These are phyloP conservation scores for Chaetomiaceae sp. DNA, from an alignment of 2,329 filamentous ascomycete genomes.

Conservation along the genomic window DNA sequence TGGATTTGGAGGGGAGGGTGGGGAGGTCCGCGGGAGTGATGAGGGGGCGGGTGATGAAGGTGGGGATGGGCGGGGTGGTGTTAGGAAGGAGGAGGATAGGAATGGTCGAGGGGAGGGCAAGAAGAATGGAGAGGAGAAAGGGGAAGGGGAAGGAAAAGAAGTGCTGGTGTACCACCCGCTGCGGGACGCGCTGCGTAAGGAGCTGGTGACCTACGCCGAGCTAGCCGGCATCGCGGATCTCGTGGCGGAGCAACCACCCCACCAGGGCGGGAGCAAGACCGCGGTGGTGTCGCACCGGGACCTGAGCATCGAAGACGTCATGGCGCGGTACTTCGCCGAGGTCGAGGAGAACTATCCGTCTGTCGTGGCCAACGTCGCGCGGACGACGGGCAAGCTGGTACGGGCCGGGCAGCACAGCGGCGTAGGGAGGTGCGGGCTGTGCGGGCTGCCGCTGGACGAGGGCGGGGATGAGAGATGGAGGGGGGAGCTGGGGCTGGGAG, in stretches of 20 bases:
- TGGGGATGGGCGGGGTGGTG: not conserved
- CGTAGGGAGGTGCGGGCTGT: slow-evolving; percentile 54
- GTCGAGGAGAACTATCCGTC: slow-evolving; percentile 83
- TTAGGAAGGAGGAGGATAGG: slow-evolving; percentile 17
- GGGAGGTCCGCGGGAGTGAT: not conserved
- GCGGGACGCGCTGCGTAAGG: slow-evolving; percentile 76
- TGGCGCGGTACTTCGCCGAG: slow-evolving; percentile 79
- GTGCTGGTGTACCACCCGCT: slow-evolving; percentile 65
- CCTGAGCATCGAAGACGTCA: slow-evolving; percentile 84
- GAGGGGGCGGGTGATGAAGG: not conserved
- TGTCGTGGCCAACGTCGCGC: slow-evolving; percentile 91
- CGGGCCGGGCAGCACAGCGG: slow-evolving; percentile 33
- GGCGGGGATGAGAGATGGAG: slow-evolving; percentile 58
- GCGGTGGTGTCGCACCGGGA: slow-evolving; percentile 61
- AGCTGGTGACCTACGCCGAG: slow-evolving; percentile 61
- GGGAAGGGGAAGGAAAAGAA: slow-evolving; percentile 9
- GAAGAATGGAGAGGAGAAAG: not conserved
- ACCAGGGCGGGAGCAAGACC: slow-evolving; percentile 16
- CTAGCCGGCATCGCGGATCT: slow-evolving; percentile 37
- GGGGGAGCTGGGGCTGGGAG: slow-evolving; percentile 53
- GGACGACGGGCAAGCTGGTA: slow-evolving; percentile 78
- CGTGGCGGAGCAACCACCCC: slow-evolving; percentile 25
- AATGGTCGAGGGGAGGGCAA: slow-evolving; percentile 1
- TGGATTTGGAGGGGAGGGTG: not conserved
- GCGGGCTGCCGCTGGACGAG: slow-evolving; percentile 60